Conservation (phyloP, 495 filamentous ascomycete genomes). For the Penicillium soppii region DNA sequence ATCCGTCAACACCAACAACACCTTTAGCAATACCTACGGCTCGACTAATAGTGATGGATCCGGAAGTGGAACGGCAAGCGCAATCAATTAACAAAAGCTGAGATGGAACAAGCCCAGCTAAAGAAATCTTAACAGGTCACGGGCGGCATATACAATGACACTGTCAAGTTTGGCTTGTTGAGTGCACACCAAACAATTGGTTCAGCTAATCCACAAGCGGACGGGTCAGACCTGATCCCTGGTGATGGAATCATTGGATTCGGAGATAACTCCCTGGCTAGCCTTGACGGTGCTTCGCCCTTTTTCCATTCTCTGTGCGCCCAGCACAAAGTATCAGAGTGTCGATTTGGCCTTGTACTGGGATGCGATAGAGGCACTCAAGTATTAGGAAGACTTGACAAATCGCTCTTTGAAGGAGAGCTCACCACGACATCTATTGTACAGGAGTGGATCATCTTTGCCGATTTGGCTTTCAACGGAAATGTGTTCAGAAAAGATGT, state of each 20-base stretch:
- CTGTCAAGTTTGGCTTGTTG: constrained; percentile 8
- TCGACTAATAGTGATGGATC: constrained; percentile 17
- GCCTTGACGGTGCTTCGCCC: background rate
- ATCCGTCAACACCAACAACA: background rate
- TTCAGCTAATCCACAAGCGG: background rate
- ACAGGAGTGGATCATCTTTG: constrained; percentile 10
- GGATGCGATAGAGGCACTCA: constrained; percentile 9
- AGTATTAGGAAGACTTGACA: constrained; percentile 7
- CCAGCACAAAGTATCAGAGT: constrained; percentile 3
- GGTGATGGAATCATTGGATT: constrained; percentile 19
- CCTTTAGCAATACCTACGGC: constrained; percentile 10
- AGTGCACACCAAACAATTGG: constrained; percentile 9
- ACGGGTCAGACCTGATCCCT: constrained; percentile 3
- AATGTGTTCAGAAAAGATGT: constrained; percentile 1
- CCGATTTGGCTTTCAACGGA: constrained; percentile 11
- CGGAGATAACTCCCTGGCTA: constrained; percentile 5
- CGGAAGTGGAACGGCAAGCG: constrained; percentile 12
- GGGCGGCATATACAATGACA: constrained; percentile 11
- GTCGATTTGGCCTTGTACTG: constrained; percentile 10
- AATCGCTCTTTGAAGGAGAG: constrained; percentile 10
- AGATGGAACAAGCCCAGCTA: background rate
- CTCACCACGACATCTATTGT: constrained; percentile 5
- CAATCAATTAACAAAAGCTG: background rate
- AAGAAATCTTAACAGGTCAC: constrained; percentile 1
- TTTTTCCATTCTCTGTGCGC: constrained; percentile 14